phyloP scores from a whole-genome alignment of 768 basidiomycete species.

The Mycena epipterygia region DNA sequence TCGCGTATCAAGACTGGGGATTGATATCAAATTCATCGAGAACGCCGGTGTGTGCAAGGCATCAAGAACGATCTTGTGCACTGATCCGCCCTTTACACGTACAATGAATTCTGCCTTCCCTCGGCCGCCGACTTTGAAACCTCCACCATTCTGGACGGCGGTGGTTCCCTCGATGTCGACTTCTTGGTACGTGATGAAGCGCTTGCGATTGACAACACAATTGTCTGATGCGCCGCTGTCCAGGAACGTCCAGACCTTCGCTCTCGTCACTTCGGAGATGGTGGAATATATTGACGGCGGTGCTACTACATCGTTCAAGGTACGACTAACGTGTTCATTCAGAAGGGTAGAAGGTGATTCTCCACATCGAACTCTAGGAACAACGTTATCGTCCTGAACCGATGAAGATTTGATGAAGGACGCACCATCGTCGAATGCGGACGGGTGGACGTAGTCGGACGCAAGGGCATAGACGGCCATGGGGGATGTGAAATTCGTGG shows the following conservation, averaged over 20 bases:
- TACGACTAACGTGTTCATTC: too few relatives aligned
- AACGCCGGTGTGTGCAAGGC: constrained; percentile 1
- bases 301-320: too few relatives aligned
- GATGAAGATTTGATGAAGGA: not conserved
- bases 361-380: constrained; percentile 13
- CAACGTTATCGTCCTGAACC: constrained; percentile 13
- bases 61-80: not conserved
- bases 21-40: constrained; percentile 7
- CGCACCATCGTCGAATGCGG: not conserved
- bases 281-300: not conserved
- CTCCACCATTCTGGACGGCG: not conserved
- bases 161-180: not conserved
- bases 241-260: constrained; percentile 7
- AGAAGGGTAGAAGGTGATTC: too few relatives aligned
- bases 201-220: not conserved
- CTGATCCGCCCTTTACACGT: not conserved
- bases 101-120: constrained; percentile 1
- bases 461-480: constrained; percentile 18
- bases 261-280: not conserved
- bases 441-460: not conserved
- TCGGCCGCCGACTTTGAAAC: not conserved
- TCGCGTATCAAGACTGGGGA: not conserved
- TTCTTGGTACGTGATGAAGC: constrained; percentile 10
- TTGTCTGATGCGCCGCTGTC: too few relatives aligned
- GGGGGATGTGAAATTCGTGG: constrained; percentile 1